These are phyloP conservation scores for Brassica hybrid DNA, from an alignment of 441 rosid genomes.

Conservation along the genomic window DNA sequence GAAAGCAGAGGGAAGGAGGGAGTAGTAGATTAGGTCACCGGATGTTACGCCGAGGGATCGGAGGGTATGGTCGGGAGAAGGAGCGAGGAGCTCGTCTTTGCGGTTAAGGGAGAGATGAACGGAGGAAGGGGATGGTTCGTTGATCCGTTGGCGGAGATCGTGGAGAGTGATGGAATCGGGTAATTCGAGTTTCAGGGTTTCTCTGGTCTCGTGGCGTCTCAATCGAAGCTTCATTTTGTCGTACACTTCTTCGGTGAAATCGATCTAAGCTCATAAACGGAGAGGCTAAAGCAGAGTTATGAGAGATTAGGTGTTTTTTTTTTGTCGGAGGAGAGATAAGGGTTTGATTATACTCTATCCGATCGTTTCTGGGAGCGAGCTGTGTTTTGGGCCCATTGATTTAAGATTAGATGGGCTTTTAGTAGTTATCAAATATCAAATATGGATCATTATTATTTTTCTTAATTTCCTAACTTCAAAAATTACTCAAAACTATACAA, in stretches of 20 bases:
- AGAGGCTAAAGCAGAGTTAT: not conserved
- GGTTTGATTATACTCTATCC: no score
- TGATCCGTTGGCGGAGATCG: constrained; percentile 52
- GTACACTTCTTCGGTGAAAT: not conserved
- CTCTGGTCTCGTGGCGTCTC: constrained; percentile 54
- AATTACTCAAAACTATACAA: no score
- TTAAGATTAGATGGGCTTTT: not conserved
- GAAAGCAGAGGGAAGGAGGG: constrained; percentile 43
- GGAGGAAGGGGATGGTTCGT: constrained; percentile 41
- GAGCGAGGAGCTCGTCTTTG: constrained; percentile 55
- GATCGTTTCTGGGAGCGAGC: not conserved
- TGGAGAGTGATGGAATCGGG: constrained; percentile 43
- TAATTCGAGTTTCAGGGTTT: constrained; percentile 59
- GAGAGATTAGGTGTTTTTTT: no score
- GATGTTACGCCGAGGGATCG: constrained; percentile 66
- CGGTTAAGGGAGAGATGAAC: constrained; percentile 71
- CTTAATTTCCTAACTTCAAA: no score
- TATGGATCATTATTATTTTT: no score
- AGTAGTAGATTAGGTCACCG: constrained; percentile 74
- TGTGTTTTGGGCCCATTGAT: not conserved
- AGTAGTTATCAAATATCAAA: no score
- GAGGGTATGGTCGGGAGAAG: constrained; percentile 55
- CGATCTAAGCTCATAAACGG: not conserved
- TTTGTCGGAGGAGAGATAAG: no score
- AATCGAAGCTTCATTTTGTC: constrained; percentile 61